phyloP scores from a whole-genome alignment of 345 rosid genomes.

The Salix caprea region DNA sequence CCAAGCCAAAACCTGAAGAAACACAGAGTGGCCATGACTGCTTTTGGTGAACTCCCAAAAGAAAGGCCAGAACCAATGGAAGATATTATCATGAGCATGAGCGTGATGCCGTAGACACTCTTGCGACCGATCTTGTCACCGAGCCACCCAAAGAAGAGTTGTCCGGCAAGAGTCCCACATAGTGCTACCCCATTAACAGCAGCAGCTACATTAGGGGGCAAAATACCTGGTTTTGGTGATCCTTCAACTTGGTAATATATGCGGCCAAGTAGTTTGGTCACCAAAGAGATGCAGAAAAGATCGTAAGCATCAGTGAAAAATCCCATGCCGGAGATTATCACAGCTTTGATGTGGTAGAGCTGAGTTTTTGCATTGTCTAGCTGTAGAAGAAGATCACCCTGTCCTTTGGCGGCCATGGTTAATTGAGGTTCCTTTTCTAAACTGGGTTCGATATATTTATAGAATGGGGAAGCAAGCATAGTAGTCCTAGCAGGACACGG shows the following conservation, averaged over 20 bases:
- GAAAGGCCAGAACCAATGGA: constrained; percentile 7
- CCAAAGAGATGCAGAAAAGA: constrained; percentile 40
- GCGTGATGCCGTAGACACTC: constrained; percentile 8
- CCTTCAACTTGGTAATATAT: constrained; percentile 40
- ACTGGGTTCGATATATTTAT: no score
- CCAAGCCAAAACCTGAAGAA: constrained; percentile 23
- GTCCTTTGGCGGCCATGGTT: neutral
- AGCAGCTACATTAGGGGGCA: constrained; percentile 42
- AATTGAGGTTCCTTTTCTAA: neutral
- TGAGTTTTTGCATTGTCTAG: constrained; percentile 18
- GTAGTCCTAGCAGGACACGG: no score
- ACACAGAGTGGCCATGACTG: constrained; percentile 8
- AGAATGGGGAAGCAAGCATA: no score
- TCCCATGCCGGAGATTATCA: constrained; percentile 41
- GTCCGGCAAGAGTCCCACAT: constrained; percentile 32
- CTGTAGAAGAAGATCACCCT: neutral
- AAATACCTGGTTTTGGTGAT: constrained; percentile 29
- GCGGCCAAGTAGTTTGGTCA: constrained; percentile 40
- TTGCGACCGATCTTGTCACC: constrained; percentile 14
- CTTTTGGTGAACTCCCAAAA: constrained; percentile 5
- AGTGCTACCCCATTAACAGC: constrained; percentile 45
- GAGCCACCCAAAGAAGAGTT: constrained; percentile 19
- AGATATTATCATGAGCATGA: constrained; percentile 2
- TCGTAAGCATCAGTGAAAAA: constrained; percentile 43
- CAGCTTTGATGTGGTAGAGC: constrained; percentile 16